Evolutionary conservation across 176 grass and related monocot genomes (phyloP).

Genomic region (Canna indica): DNA sequence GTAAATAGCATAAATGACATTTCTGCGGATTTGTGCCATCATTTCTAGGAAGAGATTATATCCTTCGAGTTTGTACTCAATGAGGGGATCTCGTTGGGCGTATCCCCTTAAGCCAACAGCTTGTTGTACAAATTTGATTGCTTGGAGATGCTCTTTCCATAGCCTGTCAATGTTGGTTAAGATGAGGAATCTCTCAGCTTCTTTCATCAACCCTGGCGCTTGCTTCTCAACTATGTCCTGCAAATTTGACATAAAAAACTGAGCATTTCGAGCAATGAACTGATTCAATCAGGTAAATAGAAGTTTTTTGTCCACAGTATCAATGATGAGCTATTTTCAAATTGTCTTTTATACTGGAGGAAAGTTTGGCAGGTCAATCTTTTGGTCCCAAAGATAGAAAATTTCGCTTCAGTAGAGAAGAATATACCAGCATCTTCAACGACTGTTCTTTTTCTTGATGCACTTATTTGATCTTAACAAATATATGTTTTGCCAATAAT

Average conservation of each 20-base stretch:
- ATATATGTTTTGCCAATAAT: background rate
- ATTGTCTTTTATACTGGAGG: background rate
- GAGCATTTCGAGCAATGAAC: background rate
- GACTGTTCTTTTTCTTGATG: background rate
- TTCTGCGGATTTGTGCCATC: constrained; percentile 97
- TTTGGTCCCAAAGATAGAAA: background rate
- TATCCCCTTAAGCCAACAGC: constrained; percentile 95
- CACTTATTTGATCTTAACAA: background rate
- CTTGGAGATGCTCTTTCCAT: constrained; percentile 98
- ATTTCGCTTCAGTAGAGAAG: background rate
- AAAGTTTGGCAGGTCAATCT: background rate
- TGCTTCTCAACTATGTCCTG: constrained; percentile 92
- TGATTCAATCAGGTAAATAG: background rate
- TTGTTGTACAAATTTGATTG: constrained; percentile 96
- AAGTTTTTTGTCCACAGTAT: background rate
- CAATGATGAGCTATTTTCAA: too few species aligned
- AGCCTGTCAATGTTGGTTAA: constrained; percentile 96
- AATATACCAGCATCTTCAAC: background rate
- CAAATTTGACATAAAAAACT: background rate
- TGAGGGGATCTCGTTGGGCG: constrained; percentile 90
- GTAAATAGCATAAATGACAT: constrained; percentile 97
- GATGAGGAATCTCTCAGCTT: constrained; percentile 88
- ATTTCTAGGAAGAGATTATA: constrained; percentile 98
- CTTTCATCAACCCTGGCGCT: constrained; percentile 84
- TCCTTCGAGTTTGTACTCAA: constrained; percentile 94